Evolutionary conservation across 2,329 filamentous ascomycete genomes (phyloP).

Genomic region (Pseudogymnoascus sp.): DNA sequence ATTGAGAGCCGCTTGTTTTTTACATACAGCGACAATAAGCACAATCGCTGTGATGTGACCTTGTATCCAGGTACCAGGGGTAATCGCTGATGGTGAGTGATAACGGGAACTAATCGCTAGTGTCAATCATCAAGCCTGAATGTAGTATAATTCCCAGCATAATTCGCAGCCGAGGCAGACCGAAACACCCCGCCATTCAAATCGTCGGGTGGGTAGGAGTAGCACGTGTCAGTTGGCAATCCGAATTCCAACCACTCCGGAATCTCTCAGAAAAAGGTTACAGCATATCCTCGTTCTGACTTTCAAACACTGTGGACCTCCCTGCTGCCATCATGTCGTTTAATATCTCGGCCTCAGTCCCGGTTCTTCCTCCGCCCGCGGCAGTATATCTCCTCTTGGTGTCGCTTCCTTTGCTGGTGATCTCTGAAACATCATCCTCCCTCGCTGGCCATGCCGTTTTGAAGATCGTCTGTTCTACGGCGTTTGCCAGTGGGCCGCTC

Average conservation of each 20-base stretch:
- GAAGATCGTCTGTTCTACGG: slow-evolving; percentile 25
- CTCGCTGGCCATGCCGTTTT: slow-evolving; percentile 22
- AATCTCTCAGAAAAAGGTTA: neutral
- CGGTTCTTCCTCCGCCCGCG: slow-evolving; percentile 18
- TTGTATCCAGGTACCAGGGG: neutral
- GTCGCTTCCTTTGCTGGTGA: slow-evolving; percentile 21
- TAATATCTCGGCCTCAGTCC: neutral
- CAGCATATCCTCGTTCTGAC: neutral
- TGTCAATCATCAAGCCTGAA: neutral
- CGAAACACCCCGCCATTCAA: neutral
- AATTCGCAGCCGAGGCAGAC: neutral
- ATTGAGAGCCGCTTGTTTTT: neutral
- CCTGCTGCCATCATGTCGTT: neutral
- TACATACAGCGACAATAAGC: neutral
- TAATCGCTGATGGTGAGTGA: neutral
- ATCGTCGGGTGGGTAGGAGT: neutral
- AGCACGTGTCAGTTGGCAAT: neutral
- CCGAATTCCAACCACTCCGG: neutral
- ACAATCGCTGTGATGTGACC: neutral
- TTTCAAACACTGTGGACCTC: neutral
- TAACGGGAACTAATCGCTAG: neutral
- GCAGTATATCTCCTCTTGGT: slow-evolving; percentile 20
- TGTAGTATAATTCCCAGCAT: neutral
- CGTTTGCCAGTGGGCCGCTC: slow-evolving; percentile 23
- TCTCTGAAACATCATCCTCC: slow-evolving; percentile 23